Evolutionary conservation across 1,284 basidiomycete genomes (phyloP).

Genomic region (Irpex sp.): DNA sequence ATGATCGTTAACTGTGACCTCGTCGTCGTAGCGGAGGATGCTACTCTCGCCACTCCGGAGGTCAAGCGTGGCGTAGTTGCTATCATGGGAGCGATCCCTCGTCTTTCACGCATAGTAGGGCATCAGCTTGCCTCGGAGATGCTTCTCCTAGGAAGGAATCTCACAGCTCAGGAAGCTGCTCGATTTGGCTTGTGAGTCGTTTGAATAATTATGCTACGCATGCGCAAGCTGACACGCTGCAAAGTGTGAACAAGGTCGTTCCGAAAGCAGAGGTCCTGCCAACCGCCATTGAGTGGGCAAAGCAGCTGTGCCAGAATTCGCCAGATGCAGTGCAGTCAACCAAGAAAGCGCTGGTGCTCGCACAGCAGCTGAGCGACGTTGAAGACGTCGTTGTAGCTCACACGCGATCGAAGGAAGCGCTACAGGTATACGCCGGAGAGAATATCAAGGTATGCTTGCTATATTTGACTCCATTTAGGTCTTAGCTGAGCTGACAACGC

Average conservation of each 20-base stretch:
- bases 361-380: slow-evolving; percentile 47
- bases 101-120: slow-evolving; percentile 56
- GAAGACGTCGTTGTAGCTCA: slow-evolving; percentile 53
- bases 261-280: slow-evolving; percentile 51
- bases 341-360: slow-evolving; percentile 62
- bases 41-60: slow-evolving; percentile 77
- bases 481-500: background rate
- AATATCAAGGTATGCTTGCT: slow-evolving; percentile 64
- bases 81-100: slow-evolving; percentile 71
- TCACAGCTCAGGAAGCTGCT: slow-evolving; percentile 67
- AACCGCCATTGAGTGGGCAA: slow-evolving; percentile 63
- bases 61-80: slow-evolving; percentile 80
- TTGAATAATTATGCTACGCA: slow-evolving; percentile 7
- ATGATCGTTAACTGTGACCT: slow-evolving; percentile 81
- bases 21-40: slow-evolving; percentile 70
- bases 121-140: slow-evolving; percentile 81
- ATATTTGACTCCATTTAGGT: background rate
- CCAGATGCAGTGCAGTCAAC: slow-evolving; percentile 81
- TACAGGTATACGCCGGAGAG: slow-evolving; percentile 56
- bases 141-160: slow-evolving; percentile 65
- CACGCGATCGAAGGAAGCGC: slow-evolving; percentile 45
- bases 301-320: slow-evolving; percentile 61
- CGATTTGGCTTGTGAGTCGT: slow-evolving; percentile 71
- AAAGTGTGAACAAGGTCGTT: slow-evolving; percentile 69
- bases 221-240: slow-evolving; percentile 3